Conservation (phyloP, 2,329 filamentous ascomycete genomes). For the Neopestalotiopsis sp. region DNA sequence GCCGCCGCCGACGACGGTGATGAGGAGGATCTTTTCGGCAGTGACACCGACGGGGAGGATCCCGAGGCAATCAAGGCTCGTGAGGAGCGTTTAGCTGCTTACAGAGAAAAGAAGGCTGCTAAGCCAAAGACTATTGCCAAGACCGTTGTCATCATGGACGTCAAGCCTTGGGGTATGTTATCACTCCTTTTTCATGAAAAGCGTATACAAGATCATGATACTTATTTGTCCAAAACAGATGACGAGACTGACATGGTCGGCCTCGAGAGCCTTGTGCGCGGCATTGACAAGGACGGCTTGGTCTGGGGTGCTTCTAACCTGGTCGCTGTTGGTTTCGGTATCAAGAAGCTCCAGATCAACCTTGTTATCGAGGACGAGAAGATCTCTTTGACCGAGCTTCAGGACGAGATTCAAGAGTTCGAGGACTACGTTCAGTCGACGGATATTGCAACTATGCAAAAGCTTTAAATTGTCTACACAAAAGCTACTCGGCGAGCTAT, state of each 20-base stretch:
- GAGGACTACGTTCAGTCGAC: conserved; percentile 97
- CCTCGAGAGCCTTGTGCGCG: conserved; percentile 80
- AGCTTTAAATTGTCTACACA: conserved; percentile 68
- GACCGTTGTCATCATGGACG: conserved; percentile 92
- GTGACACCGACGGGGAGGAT: conserved; percentile 93
- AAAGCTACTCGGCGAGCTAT: no score
- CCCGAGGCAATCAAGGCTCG: conserved; percentile 82
- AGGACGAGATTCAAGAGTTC: conserved; percentile 80
- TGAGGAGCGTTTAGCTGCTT: conserved; percentile 89
- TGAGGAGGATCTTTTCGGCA: conserved; percentile 92
- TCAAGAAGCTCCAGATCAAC: conserved; percentile 99
- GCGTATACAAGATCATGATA: not conserved
- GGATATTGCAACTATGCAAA: conserved; percentile 90
- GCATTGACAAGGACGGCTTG: conserved; percentile 90
- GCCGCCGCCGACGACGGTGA: conserved; percentile 75
- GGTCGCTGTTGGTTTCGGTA: conserved; percentile 91
- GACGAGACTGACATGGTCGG: conserved; percentile 92
- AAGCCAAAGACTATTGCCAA: conserved; percentile 94
- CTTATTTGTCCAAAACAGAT: conserved; percentile 54
- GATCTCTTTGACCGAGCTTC: conserved; percentile 84
- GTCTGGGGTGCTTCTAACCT: conserved; percentile 94
- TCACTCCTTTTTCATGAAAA: not conserved
- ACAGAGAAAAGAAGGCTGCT: conserved; percentile 94
- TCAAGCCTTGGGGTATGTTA: conserved; percentile 96
- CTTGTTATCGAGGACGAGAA: conserved; percentile 97